Conservation (phyloP, 495 filamentous ascomycete genomes). For the Aspergillus ostianus region DNA sequence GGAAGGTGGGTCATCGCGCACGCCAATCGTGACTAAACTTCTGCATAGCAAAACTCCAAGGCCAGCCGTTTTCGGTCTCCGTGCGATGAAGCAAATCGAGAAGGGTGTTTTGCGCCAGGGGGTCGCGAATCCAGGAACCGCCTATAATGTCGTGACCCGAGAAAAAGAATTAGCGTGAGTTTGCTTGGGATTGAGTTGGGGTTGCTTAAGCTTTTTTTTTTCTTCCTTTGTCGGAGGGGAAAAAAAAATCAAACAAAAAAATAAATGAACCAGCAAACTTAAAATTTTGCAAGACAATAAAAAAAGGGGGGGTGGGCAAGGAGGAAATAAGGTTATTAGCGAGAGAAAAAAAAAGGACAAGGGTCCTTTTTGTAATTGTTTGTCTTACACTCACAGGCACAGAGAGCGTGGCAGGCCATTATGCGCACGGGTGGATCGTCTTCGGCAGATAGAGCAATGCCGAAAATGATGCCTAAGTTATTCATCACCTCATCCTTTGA, state of each 20-base stretch:
- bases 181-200: neutral
- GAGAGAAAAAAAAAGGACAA: too few species aligned
- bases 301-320: neutral
- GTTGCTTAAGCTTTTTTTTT: too few species aligned
- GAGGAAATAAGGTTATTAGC: neutral
- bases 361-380: too few species aligned
- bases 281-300: neutral
- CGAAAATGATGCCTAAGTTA: slow-evolving; percentile 38
- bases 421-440: slow-evolving; percentile 38
- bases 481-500: slow-evolving; percentile 28
- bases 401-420: slow-evolving; percentile 42
- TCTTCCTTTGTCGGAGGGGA: too few species aligned
- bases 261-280: neutral
- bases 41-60: slow-evolving; percentile 23
- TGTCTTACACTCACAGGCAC: slow-evolving; percentile 29
- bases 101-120: slow-evolving; percentile 21
- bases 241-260: neutral
- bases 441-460: slow-evolving; percentile 39
- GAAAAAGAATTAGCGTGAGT: neutral
- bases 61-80: slow-evolving; percentile 27
- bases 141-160: slow-evolving; percentile 18
- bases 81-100: slow-evolving; percentile 25
- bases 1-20: slow-evolving; percentile 9
- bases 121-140: slow-evolving; percentile 33
- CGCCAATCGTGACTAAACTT: slow-evolving; percentile 21